phyloP scores from a whole-genome alignment of 2,329 filamentous ascomycete genomes.

The Alternaria hordeiaustralica region DNA sequence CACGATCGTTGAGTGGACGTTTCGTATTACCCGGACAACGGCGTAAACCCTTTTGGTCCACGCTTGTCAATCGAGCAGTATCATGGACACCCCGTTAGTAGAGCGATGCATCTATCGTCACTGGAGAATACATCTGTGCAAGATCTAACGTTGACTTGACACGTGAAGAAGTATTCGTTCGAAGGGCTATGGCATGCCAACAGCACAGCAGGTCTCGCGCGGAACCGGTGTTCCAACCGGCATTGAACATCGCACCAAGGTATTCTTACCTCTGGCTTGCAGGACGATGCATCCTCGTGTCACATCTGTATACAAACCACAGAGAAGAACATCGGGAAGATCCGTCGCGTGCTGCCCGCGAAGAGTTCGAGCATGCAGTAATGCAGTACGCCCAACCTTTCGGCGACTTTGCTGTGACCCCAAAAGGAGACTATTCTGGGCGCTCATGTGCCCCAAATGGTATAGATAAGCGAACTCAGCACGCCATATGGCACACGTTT shows the following conservation, averaged over 20 bases:
- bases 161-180: background rate
- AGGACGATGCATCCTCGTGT: background rate
- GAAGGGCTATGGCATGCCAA: background rate
- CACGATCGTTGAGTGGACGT: background rate
- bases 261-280: background rate
- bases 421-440: background rate
- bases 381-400: background rate
- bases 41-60: background rate
- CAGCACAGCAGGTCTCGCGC: background rate
- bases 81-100: background rate
- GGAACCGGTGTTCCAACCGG: background rate
- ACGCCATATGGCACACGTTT: background rate
- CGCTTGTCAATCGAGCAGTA: background rate
- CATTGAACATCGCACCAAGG: background rate
- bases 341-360: background rate
- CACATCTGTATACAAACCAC: background rate
- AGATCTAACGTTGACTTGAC: background rate
- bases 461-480: background rate
- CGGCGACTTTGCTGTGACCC: too few relatives aligned
- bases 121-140: background rate
- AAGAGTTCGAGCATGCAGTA: background rate
- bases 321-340: background rate
- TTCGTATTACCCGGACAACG: background rate
- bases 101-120: background rate
- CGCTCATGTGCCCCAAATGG: background rate